Conservation (phyloP, 257 asterid species). For the Jacaranda mimosifolia region DNA sequence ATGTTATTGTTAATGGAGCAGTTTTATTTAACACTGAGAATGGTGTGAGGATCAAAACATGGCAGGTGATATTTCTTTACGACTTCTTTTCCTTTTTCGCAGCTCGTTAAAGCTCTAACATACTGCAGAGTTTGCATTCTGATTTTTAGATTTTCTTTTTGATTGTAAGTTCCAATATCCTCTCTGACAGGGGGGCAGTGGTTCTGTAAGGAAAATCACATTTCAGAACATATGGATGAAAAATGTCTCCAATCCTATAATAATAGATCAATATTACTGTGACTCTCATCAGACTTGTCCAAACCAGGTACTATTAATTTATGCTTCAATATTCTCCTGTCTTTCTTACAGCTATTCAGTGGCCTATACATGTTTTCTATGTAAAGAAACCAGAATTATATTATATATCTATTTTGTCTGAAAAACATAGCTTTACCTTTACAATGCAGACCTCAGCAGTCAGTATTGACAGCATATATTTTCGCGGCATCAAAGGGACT, state of each 20-base stretch:
- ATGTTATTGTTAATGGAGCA: constrained; percentile 66
- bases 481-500: constrained; percentile 64
- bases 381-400: no score
- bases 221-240: constrained; percentile 74
- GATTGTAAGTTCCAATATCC: neutral
- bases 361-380: neutral
- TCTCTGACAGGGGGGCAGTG: constrained; percentile 81
- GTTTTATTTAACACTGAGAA: constrained; percentile 57
- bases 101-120: no score
- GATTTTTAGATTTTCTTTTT: neutral
- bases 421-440: neutral
- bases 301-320: constrained; percentile 75
- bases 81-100: neutral
- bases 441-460: constrained; percentile 72
- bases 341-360: no score
- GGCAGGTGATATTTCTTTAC: constrained; percentile 69
- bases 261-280: constrained; percentile 86
- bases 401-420: no score
- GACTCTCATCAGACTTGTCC: constrained; percentile 63
- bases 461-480: constrained; percentile 51
- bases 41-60: constrained; percentile 89
- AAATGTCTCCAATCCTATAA: constrained; percentile 87
- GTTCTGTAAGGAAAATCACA: constrained; percentile 66
- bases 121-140: neutral
- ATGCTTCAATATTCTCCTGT: neutral